Conservation (phyloP, 164 flowering plant species). For the Santalum album region DNA sequence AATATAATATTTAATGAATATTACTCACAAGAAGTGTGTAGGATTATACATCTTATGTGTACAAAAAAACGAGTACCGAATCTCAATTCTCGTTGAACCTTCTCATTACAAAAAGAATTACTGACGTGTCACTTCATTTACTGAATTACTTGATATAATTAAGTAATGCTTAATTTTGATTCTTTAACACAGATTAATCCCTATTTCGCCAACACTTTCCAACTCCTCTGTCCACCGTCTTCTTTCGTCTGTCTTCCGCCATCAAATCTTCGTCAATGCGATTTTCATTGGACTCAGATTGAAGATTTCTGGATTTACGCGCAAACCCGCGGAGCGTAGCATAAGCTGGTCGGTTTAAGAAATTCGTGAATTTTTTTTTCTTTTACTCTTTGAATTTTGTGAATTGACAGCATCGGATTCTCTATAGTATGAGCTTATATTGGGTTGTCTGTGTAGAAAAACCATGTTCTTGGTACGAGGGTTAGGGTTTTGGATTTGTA, state of each 20-base stretch:
- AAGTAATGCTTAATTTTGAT: too few relatives aligned
- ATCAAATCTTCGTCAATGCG: conserved; percentile 4
- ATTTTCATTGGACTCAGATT: conserved; percentile 4
- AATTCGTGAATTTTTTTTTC: not conserved
- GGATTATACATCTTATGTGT: too few relatives aligned
- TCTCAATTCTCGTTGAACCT: too few relatives aligned
- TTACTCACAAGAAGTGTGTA: too few relatives aligned
- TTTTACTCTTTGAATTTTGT: conserved; percentile 5
- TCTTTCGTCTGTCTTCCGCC: not conserved
- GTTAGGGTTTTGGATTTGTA: conserved; percentile 14
- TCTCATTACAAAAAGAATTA: too few relatives aligned
- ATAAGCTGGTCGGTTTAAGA: conserved; percentile 10
- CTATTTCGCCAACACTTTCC: not conserved
- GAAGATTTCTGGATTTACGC: conserved; percentile 11
- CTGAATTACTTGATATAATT: too few relatives aligned
- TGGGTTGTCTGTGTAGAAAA: not conserved
- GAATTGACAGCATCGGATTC: not conserved
- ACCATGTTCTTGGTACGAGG: conserved; percentile 4
- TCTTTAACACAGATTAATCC: too few relatives aligned
- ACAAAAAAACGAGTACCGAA: too few relatives aligned
- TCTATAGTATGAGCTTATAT: not conserved
- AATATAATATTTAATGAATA: too few relatives aligned
- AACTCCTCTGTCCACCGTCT: not conserved
- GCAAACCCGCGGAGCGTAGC: conserved; percentile 6
- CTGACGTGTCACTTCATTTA: too few relatives aligned